A percentile compares a stretch with the other conserved stretches of the same genome.
Evolutionary conservation across 208 protist species (phyloP).

Genomic region (Wallacemonas rigidus): DNA sequence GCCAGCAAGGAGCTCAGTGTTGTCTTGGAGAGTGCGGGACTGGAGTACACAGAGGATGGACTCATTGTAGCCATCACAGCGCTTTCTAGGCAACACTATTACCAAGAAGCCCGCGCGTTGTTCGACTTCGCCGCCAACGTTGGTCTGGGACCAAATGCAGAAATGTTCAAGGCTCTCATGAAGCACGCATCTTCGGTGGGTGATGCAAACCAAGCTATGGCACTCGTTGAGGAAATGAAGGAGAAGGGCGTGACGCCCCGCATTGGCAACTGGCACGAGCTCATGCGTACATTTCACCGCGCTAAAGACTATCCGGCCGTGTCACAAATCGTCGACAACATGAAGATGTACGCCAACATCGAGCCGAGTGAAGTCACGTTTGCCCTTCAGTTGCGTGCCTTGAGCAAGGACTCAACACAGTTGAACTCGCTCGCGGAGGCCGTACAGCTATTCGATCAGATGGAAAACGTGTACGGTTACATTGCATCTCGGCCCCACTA

Average conservation of each 20-base stretch:
- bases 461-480: conserved; percentile 90
- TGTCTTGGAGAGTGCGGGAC: conserved; percentile 55
- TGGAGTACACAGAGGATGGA: conserved; percentile 86
- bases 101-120: conserved; percentile 60
- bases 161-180: conserved; percentile 88
- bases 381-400: conserved; percentile 73
- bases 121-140: conserved; percentile 73
- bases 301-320: conserved; percentile 85
- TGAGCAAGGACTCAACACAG: conserved; percentile 74
- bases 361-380: conserved; percentile 91
- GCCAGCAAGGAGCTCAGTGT: conserved; percentile 75
- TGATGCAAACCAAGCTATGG: conserved; percentile 77
- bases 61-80: conserved; percentile 71
- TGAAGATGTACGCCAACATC: conserved; percentile 93
- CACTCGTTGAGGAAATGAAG: conserved; percentile 91
- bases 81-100: conserved; percentile 61
- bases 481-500: conserved; percentile 87
- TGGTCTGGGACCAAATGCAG: conserved; percentile 70
- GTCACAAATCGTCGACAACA: conserved; percentile 84
- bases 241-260: conserved; percentile 76
- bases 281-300: conserved; percentile 84
- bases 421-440: conserved; percentile 77
- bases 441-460: conserved; percentile 91
- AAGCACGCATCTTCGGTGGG: conserved; percentile 52
- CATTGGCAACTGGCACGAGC: conserved; percentile 92